Base-by-base conservation (phyloP, 352 stramenopile species). In the Phytophthora multivora region DNA sequence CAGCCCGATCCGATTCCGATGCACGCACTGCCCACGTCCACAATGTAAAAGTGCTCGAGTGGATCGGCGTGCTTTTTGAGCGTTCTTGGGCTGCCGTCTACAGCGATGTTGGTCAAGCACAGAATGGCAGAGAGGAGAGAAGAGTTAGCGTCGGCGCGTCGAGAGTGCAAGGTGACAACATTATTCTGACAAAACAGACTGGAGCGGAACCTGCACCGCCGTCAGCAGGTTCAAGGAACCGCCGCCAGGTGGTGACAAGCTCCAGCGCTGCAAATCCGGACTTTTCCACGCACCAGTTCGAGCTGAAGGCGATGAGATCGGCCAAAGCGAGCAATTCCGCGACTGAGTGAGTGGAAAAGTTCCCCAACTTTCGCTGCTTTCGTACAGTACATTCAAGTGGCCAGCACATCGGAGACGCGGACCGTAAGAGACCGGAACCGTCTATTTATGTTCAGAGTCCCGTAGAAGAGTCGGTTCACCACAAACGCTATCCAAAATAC, bases 11-110 rank as follows among this genome's bases (percentile, higher is more conserved):
- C 30, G 13, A 58, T 47, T 58, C 50, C 50, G 40, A 43, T 54
- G 30, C 36, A 30, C 38, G 51, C 45, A 50, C 33, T 54, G 41
- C 28, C 39, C 16, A 57, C 46, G 54, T 47, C 36, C 30, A 25
- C 53, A 72, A 72, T 68, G 66, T 63, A 67, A 68, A 75, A 75
- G 55, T 68, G 61, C 4, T 13, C 18, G 1, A 52, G 23, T 57
- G 40, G 28, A 55, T 46, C n/a, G 49, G 26, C 28, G 21, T n/a
- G 23, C 28, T 57, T 60, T 48, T 61, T 51, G 28, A n/a, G n/a
- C n/a, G n/a, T n/a, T n/a, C n/a, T n/a, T n/a, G n/a, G n/a, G 42
- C 51, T 55, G 35, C 41, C 45, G 47, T 49, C 42, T 51, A 36
- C 5, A 47, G 18, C 18, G 48, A 53, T 59, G 39, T 30, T 53